phyloP scores from a whole-genome alignment of 257 asterid species.

The Fraxinus cuspidata region DNA sequence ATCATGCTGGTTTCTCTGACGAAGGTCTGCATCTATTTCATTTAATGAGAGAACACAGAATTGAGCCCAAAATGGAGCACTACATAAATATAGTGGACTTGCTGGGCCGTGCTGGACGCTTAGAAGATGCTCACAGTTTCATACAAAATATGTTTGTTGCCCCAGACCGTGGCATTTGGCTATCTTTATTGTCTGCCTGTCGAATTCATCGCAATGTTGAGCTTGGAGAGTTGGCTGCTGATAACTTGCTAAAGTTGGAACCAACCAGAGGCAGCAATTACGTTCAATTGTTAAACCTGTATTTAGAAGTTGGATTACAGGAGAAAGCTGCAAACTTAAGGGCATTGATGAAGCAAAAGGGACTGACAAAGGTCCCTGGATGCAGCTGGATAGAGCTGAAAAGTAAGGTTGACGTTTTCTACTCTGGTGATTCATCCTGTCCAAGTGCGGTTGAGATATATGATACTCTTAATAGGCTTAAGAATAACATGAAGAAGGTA shows the following conservation, averaged over 20 bases:
- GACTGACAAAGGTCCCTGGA: constrained; percentile 70
- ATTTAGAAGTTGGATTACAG: constrained; percentile 58
- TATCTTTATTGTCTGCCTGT: constrained; percentile 73
- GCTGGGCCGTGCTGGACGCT: constrained; percentile 66
- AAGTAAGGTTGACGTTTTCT: constrained; percentile 60
- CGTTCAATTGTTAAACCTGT: constrained; percentile 63
- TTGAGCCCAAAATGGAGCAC: constrained; percentile 70
- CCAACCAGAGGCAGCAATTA: constrained; percentile 62
- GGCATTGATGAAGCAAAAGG: constrained; percentile 61
- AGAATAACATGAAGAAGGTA: constrained; percentile 39
- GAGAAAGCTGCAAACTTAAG: constrained; percentile 80
- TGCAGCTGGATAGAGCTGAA: constrained; percentile 88
- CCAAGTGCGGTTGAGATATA: constrained; percentile 40
- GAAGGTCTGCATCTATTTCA: constrained; percentile 56
- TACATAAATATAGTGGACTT: constrained; percentile 70
- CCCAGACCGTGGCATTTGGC: constrained; percentile 62
- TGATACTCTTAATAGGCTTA: constrained; percentile 49
- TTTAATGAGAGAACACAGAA: constrained; percentile 50
- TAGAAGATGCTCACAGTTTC: constrained; percentile 55
- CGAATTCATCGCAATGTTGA: constrained; percentile 59
- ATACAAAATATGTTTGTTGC: constrained; percentile 52
- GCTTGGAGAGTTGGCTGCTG: constrained; percentile 82
- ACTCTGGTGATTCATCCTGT: constrained; percentile 71
- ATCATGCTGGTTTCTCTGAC: constrained; percentile 64
- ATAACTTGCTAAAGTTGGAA: constrained; percentile 55